Base-by-base conservation (phyloP, 257 asterid genomes). In the Pogostemon cablin region DNA sequence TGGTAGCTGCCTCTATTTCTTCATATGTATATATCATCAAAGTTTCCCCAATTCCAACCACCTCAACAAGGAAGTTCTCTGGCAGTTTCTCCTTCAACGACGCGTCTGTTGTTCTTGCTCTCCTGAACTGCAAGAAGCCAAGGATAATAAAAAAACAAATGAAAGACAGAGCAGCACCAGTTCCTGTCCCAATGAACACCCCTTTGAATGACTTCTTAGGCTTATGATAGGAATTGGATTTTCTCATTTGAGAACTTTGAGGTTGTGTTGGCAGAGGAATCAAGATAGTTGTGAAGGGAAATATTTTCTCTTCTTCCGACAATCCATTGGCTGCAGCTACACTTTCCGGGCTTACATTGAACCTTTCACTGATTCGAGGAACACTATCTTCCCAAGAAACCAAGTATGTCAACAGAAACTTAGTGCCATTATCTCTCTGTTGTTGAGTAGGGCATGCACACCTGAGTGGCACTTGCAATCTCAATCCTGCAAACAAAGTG, bases 371-470 rank as follows among this genome's bases (percentile, higher is more conserved):
- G 66, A 87, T 65, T 7, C 8, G 37, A 57, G 71, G 12, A 74
- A 84, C 54, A 6, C 48, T 61, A 73, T 84, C 89, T 1, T 62
- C 50, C 84, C 67, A 52, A 11, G 81, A 74, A 50, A 87, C 75
- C 76, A 84, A 60, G 77, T 81, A 82, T 0, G 95, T 82, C 44
- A 87, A 46, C 74, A 90, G 62, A 76, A 81, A 86, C 68, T 80
- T 80, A 0, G 77, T 65, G 10, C 89, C 91, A 0, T 79, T 69
- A 10, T 17, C 56, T 6, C 73, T 58, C 76, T 87, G 95, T 60
- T 84, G 62, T 42, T 53, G 54, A 17, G 85, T 67, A 52, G 95
- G 96, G 61, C 96, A 90, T 54, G 95, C 92, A 60, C 96, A 90
- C 57, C 91, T 71, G 15, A 90, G 89, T 2, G 95, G 95, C 12